Evolutionary conservation across 441 rosid species (phyloP).

Genomic region (Gossypium schwendimanii): DNA sequence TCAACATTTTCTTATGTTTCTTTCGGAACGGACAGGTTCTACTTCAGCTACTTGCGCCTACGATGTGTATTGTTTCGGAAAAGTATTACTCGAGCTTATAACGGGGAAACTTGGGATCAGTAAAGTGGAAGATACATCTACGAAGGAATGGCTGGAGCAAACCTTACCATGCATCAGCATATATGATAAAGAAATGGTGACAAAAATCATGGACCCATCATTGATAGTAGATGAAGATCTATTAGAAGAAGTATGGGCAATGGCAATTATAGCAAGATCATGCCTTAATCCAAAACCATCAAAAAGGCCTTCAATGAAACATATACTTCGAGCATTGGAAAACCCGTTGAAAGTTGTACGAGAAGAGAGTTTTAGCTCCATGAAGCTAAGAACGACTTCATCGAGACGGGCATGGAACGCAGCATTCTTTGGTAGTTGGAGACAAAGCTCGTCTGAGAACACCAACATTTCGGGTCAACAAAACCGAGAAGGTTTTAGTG

Average conservation of each 20-base stretch:
- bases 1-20: constrained; percentile 13
- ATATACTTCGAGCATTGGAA: constrained; percentile 56
- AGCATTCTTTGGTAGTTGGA: constrained; percentile 53
- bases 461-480: constrained; percentile 26
- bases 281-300: constrained; percentile 60
- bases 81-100: constrained; percentile 52
- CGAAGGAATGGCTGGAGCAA: constrained; percentile 37
- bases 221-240: constrained; percentile 61
- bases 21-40: constrained; percentile 31
- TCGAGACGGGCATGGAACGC: constrained; percentile 48
- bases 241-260: constrained; percentile 73
- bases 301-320: constrained; percentile 52
- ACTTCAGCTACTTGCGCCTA: constrained; percentile 38
- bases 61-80: constrained; percentile 64
- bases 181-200: constrained; percentile 48
- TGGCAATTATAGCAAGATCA: constrained; percentile 62
- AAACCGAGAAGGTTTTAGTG: constrained; percentile 24
- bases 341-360: constrained; percentile 66
- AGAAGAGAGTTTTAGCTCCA: constrained; percentile 40
- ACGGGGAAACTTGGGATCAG: constrained; percentile 64
- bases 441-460: constrained; percentile 40
- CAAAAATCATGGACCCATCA: constrained; percentile 51
- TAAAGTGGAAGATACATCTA: constrained; percentile 32
- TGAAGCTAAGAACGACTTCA: constrained; percentile 41
- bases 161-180: constrained; percentile 38